Evolutionary conservation across 345 rosid species (phyloP), one percentile per base, ranked within the genome.

Genomic region (Streptanthus diversifolius): DNA sequence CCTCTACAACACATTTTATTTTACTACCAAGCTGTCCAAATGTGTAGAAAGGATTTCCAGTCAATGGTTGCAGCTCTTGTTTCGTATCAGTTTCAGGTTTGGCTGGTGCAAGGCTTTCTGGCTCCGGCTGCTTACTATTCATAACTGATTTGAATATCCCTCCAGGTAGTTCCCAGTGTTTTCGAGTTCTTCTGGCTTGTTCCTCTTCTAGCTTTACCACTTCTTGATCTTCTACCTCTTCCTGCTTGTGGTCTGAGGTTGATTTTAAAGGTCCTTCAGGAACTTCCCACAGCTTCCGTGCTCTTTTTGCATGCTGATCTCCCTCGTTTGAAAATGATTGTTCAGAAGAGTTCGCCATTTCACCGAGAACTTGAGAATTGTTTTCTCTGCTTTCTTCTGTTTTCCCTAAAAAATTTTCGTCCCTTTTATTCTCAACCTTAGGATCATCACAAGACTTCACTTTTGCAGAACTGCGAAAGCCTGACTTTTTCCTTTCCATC

Each of bases 401-500:
- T 71, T 58, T 77, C 44, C 43, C 79, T 67, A 58, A 66, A 77
- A 52, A 72, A 73, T 83, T 68, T 52, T 39, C 63, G 36, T 67
- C 77, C 63, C 54, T 66, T 69, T 69, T 77, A 77, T 73, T 69
- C 54, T 74, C 68, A 19, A 68, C 71, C 79, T 62, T 80, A 56
- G 69, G 63, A 30, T 76, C 79, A 51, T 15, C 77, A 57, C 68
- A 70, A n/a, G 68, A 72, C 68, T 80, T 83, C 36, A 40, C 51
- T 58, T 83, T 86, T 66, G 65, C 80, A 56, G 39, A 70, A 66
- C 72, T 81, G 40, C 71, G 83, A 69, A 73, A 70, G 55, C 90
- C 89, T 70, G 80, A 84, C 67, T 82, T 93, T 74, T 75, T 83
- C 78, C 85, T 85, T 73, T 78, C 92, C 96, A 86, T 88, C 73